phyloP scores from a whole-genome alignment of 768 basidiomycete species.

The Pleurotus platypus region DNA sequence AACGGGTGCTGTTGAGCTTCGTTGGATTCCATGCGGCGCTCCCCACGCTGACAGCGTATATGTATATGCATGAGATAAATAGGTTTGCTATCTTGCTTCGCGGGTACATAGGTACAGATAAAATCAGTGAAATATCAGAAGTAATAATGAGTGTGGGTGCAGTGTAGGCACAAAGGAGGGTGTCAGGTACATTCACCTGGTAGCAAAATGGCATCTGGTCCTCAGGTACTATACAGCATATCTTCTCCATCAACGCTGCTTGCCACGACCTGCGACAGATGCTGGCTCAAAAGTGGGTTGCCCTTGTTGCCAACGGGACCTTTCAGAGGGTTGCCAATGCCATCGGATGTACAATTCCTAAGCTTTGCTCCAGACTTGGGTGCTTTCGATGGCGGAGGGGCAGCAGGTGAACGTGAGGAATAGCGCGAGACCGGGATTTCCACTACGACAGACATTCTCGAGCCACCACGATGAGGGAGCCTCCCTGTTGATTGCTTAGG shows the following conservation, averaged over 20 bases:
- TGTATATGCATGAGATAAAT: too few species aligned
- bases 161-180: too few species aligned
- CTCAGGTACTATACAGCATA: background rate
- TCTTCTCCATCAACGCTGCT: constrained; percentile 7
- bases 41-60: too few species aligned
- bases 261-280: constrained; percentile 2
- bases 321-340: too few species aligned
- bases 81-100: too few species aligned
- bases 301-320: background rate
- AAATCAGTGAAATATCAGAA: too few species aligned
- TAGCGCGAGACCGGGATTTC: background rate
- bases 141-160: too few species aligned
- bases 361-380: background rate
- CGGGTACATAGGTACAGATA: too few species aligned
- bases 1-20: too few species aligned
- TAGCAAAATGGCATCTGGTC: too few species aligned
- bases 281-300: background rate
- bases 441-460: background rate
- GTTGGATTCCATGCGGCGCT: too few species aligned
- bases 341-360: background rate
- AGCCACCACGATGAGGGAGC: background rate
- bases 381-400: background rate
- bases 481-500: background rate
- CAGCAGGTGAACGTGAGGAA: background rate
- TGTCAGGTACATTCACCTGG: too few species aligned